Evolutionary conservation across 2,329 filamentous ascomycete species (phyloP).

Genomic region (Penicillium frequentans): DNA sequence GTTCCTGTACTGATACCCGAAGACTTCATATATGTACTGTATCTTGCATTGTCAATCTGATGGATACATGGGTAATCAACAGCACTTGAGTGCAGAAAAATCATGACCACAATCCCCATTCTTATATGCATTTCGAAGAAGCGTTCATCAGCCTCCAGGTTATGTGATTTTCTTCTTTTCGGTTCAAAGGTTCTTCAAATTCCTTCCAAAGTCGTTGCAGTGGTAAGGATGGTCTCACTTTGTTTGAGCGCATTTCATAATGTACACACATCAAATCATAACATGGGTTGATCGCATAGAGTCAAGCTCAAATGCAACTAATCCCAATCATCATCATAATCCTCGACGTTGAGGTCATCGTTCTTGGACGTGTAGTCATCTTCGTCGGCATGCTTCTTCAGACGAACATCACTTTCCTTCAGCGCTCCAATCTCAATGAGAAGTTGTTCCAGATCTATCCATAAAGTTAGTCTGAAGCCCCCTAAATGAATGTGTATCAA

Average conservation of each 20-base stretch:
- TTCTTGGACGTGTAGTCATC: constrained; percentile 55
- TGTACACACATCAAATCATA: constrained; percentile 23
- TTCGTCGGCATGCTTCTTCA: constrained; percentile 61
- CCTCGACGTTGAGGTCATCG: constrained; percentile 47
- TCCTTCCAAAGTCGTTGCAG: not conserved
- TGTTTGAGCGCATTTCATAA: constrained; percentile 16
- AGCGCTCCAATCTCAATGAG: constrained; percentile 81
- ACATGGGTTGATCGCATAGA: constrained; percentile 8
- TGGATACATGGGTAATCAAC: not conserved
- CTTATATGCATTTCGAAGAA: not conserved
- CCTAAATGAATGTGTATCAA: not conserved
- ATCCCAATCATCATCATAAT: constrained; percentile 60
- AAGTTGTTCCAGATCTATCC: constrained; percentile 70
- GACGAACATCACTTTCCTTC: constrained; percentile 72
- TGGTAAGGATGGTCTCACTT: not conserved
- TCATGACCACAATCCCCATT: not conserved
- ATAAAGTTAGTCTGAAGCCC: not conserved
- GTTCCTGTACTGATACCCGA: not conserved
- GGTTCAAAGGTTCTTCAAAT: not conserved
- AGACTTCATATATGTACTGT: not conserved
- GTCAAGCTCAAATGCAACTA: constrained; percentile 31
- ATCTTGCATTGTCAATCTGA: not conserved
- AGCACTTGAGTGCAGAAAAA: not conserved
- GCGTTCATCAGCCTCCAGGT: not conserved
- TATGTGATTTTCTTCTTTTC: not conserved